These are phyloP conservation scores for Mentha longifolia DNA, from an alignment of 257 asterid genomes.

Conservation along the genomic window DNA sequence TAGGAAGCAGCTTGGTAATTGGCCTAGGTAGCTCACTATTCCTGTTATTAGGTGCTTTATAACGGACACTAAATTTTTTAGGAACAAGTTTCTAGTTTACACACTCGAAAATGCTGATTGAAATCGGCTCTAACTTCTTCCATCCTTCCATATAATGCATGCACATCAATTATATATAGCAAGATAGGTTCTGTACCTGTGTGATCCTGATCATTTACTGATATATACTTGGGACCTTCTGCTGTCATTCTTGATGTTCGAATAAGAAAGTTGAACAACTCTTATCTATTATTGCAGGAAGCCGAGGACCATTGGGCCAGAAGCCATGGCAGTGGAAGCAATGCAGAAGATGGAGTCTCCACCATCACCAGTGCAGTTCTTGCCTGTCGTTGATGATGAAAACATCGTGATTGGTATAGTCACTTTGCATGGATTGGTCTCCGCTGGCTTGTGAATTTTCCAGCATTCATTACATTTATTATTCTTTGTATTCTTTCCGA, in stretches of 20 bases:
- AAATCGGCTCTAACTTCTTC: not conserved
- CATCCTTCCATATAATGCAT: not conserved
- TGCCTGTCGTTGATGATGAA: constrained; percentile 71
- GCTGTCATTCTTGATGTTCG: not conserved
- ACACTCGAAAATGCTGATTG: not conserved
- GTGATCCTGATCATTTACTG: not conserved
- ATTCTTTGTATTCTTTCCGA: constrained; percentile 49
- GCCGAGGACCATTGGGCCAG: constrained; percentile 80
- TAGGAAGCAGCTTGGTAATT: not conserved
- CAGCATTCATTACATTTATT: constrained; percentile 6
- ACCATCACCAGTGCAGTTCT: constrained; percentile 94
- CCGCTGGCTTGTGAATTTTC: constrained; percentile 51
- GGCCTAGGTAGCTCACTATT: not conserved
- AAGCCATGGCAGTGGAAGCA: constrained; percentile 93
- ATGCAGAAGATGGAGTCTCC: constrained; percentile 97
- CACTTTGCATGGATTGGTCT: constrained; percentile 79
- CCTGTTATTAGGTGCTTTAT: not conserved
- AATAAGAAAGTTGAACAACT: not conserved
- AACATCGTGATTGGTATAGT: constrained; percentile 80
- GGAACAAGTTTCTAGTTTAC: not conserved
- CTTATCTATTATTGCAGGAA: constrained; percentile 54
- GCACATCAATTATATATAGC: not conserved
- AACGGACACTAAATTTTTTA: not conserved
- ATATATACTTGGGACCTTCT: not conserved
- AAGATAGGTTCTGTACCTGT: constrained; percentile 3